Evolutionary conservation across 2,329 filamentous ascomycete species (phyloP), one percentile per base, ranked within the genome.

Genomic region (Elsinoe arachidis): DNA sequence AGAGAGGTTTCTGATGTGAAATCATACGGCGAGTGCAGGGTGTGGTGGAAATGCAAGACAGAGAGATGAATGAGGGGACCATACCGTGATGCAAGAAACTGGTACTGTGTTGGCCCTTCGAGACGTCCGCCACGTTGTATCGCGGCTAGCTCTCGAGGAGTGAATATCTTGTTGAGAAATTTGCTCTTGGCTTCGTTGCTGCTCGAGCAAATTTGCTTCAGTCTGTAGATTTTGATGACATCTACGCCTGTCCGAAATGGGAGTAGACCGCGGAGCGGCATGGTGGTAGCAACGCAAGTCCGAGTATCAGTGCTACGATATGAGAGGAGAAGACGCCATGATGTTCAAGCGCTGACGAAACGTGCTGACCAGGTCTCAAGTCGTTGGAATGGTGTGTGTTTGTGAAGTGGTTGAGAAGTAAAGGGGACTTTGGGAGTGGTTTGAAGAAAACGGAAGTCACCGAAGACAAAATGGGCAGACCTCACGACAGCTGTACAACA

Each of bases 61-160:
- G 5, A 33, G 41, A 53, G 17, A 15, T 33, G n/a, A 17, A 53
- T 5, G 7, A 35, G n/a, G 12, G 15, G 39, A 21, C 9, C 41
- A n/a, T 56, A 56, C 54, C 54, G 21, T n/a, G 54, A 56, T 1
- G 54, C 54, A 2, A 56, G 54, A 46, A 47, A 56, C 12, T 56
- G 54, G 35, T 34, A 43, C 33, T 26, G 4, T 17, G 49, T 23
- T 9, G 41, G 38, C 30, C 54, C 39, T 17, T 38, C 23, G 15
- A 46, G 54, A 17, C 41, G 43, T 9, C 54, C 41, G 41, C 43
- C 14, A 9, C 23, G n/a, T 12, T 38, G 41, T 10, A 56, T 35
- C 10, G 54, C 54, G 11, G 30, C 43, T 11, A 56, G 19, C 19
- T 56, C 54, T 30, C 37, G 34, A 9, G 23, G n/a, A n/a, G 54